Evolutionary conservation across 1,139 yeast species (phyloP), one percentile per base, ranked within the genome.

Genomic region (Magnusiomyces tetraspermus): DNA sequence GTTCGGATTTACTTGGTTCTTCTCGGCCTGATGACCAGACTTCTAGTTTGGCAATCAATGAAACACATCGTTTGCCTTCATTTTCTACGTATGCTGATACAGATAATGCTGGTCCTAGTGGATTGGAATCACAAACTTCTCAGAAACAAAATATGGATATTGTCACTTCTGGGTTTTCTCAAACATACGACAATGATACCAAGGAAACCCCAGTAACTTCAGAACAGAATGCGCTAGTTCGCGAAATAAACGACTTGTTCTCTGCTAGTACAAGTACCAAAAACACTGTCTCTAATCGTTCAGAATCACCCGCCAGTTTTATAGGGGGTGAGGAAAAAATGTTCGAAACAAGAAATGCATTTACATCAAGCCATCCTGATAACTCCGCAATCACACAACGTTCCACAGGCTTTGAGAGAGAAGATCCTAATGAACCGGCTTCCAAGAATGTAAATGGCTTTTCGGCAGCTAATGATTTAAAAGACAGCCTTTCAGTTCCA

Each of bases 211-310:
- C 47, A 22, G 38, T 28, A 8, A 28, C 30, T 15, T 22, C 46
- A 8, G 33, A 48, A 22, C 50, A 48, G n/a, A 48, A 48, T 5
- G 46, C 50, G 21, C 33, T 48, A 22, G 46, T 26, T 4, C 23
- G 40, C 17, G 46, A 48, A 17, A 48, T 48, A 21, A 48, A 28
- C 19, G 46, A 42, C 21, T 5, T 38, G 22, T 38, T 38, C 21
- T 3, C 42, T 5, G 21, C 42, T 17, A 6, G 38, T 15, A 33
- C 10, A 33, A 33, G n/a, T 10, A 13, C 38, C n/a, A 17, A 33
- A 33, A 33, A 8, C n/a, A n/a, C n/a, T n/a, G n/a, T n/a, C n/a
- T n/a, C n/a, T n/a, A n/a, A n/a, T n/a, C n/a, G n/a, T n/a, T n/a
- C n/a, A n/a, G n/a, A n/a, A n/a, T n/a, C n/a, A n/a, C n/a, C n/a